Conservation (phyloP, 768 basidiomycete genomes). For the Naematelia encephala region DNA sequence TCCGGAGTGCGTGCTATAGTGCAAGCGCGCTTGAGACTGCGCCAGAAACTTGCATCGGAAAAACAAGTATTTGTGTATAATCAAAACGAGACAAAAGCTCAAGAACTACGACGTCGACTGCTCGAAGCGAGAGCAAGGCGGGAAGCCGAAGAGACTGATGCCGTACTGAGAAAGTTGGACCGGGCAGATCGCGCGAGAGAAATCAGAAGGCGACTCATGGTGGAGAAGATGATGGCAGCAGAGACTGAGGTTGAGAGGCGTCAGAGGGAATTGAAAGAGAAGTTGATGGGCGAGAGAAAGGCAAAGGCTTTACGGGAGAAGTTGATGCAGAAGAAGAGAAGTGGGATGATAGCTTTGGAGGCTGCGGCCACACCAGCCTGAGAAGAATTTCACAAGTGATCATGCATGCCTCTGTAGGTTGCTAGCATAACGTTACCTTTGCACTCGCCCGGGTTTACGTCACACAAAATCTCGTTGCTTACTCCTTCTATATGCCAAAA, state of each 20-base stretch:
- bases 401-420: background rate
- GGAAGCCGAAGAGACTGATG: constrained; percentile 31
- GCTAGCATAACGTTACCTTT: too few species aligned
- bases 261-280: constrained; percentile 37
- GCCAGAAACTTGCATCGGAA: constrained; percentile 30
- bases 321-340: constrained; percentile 21
- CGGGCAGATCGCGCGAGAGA: constrained; percentile 26
- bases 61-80: constrained; percentile 14
- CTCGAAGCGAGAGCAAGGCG: constrained; percentile 22
- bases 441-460: too few species aligned
- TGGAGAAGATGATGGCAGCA: constrained; percentile 38
- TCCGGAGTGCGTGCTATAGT: constrained; percentile 26
- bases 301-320: constrained; percentile 21
- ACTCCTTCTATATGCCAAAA: too few species aligned
- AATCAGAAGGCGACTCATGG: constrained; percentile 38
- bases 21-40: constrained; percentile 27
- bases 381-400: background rate
- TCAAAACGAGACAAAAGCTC: constrained; percentile 24
- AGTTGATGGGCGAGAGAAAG: constrained; percentile 29
- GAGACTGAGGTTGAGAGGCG: constrained; percentile 38
- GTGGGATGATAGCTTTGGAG: background rate
- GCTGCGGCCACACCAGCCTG: background rate
- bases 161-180: constrained; percentile 26
- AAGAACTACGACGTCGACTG: constrained; percentile 26
- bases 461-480: too few species aligned